A percentile compares a stretch with the other conserved stretches of the same genome.
Conservation (phyloP, 768 basidiomycete species). For the Floccularia luteovirens region DNA sequence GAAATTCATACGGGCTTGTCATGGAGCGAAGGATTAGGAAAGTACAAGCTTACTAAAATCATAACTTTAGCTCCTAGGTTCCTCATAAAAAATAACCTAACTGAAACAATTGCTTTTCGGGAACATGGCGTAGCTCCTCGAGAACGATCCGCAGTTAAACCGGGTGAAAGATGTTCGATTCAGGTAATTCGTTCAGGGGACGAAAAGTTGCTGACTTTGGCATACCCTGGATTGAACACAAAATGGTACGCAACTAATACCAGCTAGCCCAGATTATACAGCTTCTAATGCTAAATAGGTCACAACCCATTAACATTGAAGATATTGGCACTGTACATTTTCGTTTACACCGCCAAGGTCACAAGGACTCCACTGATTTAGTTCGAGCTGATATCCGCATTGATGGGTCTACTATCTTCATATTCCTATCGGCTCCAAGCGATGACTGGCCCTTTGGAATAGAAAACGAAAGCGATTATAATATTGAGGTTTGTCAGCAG, state of each 20-base stretch:
- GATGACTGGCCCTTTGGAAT: conserved; percentile 86
- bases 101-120: conserved; percentile 66
- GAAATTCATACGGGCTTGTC: conserved; percentile 82
- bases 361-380: conserved; percentile 36
- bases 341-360: conserved; percentile 40
- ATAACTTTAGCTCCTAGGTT: conserved; percentile 89
- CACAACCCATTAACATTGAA: conserved; percentile 84
- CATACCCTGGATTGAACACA: conserved; percentile 78
- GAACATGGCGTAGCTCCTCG: conserved; percentile 72
- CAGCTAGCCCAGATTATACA: neutral
- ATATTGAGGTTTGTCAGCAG: conserved; percentile 65
- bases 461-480: conserved; percentile 80
- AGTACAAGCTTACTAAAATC: conserved; percentile 94
- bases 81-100: conserved; percentile 76
- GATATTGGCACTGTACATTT: conserved; percentile 84
- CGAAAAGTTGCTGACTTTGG: conserved; percentile 75
- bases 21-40: conserved; percentile 91
- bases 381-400: conserved; percentile 75
- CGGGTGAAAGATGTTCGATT: conserved; percentile 65
- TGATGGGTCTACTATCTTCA: conserved; percentile 83
- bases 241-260: conserved; percentile 50
- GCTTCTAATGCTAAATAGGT: conserved; percentile 42
- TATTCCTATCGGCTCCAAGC: conserved; percentile 59
- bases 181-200: conserved; percentile 57
- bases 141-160: conserved; percentile 51